Percentiles rank a stretch among this genome's conserved stretches.
Evolutionary conservation across 2,329 filamentous ascomycete species (phyloP).

Genomic region (Paracoccidioides lutzii): DNA sequence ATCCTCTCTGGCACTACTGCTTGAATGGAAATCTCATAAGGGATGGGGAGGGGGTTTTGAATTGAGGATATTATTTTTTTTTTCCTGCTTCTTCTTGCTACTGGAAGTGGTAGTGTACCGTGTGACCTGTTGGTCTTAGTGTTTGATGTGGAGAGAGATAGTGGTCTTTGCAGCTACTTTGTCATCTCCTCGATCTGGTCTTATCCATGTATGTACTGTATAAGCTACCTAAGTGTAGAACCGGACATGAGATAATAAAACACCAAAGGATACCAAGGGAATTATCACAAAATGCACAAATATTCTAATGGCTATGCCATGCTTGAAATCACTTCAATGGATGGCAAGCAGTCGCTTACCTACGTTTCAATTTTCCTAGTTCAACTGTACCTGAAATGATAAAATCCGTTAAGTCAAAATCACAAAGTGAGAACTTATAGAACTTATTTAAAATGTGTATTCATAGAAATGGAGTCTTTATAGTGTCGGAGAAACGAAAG

Average conservation of each 20-base stretch:
- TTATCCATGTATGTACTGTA: not conserved
- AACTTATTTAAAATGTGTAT: too few relatives aligned
- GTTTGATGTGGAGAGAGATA: not conserved
- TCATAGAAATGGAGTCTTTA: too few relatives aligned
- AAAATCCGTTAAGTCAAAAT: too few relatives aligned
- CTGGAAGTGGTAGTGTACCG: not conserved
- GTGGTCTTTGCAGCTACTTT: not conserved
- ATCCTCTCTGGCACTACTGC: constrained; percentile 70
- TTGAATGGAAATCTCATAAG: constrained; percentile 32
- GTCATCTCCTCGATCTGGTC: not conserved
- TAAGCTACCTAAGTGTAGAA: not conserved
- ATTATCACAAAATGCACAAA: too few relatives aligned
- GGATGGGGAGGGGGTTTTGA: not conserved
- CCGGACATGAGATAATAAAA: not conserved
- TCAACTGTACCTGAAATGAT: too few relatives aligned
- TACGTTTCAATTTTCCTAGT: too few relatives aligned
- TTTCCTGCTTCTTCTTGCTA: not conserved
- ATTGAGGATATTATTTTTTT: not conserved
- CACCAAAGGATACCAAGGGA: not conserved
- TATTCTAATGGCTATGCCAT: too few relatives aligned
- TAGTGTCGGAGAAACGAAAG: too few relatives aligned
- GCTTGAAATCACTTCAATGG: too few relatives aligned
- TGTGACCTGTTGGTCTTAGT: not conserved
- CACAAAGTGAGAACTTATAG: too few relatives aligned
- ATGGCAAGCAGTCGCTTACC: too few relatives aligned